phyloP scores from a whole-genome alignment of 306 rosid genomes.

The Pterocarpus macrocarpus region DNA sequence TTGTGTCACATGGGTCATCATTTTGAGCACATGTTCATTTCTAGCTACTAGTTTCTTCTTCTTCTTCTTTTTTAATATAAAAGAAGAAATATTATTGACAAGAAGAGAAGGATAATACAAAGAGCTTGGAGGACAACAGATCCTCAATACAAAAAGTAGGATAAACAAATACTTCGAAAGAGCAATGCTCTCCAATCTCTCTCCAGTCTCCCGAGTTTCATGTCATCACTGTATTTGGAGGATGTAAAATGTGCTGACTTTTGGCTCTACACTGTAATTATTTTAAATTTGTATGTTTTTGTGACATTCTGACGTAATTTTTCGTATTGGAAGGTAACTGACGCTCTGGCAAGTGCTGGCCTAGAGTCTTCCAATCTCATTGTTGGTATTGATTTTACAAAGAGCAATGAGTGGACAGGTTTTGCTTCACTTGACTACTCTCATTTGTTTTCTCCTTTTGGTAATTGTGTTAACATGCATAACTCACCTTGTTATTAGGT shows the following conservation, averaged over 20 bases:
- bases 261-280: constrained; percentile 5
- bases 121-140: no score
- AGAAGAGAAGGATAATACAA: no score
- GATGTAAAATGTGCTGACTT: constrained; percentile 15
- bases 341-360: constrained; percentile 83
- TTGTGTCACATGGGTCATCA: constrained; percentile 5
- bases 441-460: constrained; percentile 25
- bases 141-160: no score
- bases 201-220: not conserved
- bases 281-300: constrained; percentile 11
- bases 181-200: no score
- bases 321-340: constrained; percentile 75
- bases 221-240: constrained; percentile 10
- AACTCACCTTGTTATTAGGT: constrained; percentile 59
- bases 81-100: no score
- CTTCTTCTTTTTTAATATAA: no score
- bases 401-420: constrained; percentile 99
- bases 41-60: constrained; percentile 12
- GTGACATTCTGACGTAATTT: constrained; percentile 34
- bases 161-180: no score
- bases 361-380: constrained; percentile 94
- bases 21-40: constrained; percentile 6
- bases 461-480: constrained; percentile 38
- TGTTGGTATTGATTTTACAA: constrained; percentile 96
- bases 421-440: constrained; percentile 44